Conservation (phyloP, 352 stramenopile species). For the Pythium plurisporium region DNA sequence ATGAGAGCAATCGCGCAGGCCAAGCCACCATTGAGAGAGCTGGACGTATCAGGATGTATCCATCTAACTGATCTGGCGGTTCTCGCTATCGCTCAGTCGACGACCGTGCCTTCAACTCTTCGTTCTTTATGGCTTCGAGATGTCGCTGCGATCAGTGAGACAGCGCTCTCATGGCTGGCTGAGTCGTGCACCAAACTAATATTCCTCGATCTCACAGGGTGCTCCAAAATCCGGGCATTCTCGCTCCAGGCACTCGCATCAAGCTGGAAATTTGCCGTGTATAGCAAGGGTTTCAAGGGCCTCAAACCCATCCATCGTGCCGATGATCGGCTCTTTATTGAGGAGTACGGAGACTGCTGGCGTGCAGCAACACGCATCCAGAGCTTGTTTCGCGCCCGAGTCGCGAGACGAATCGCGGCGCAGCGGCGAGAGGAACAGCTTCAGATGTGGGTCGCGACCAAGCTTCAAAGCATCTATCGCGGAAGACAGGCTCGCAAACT, state of each 20-base stretch:
- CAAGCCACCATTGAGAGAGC: conserved; percentile 61
- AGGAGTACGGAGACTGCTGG: conserved; percentile 80
- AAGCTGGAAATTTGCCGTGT: conserved; percentile 58
- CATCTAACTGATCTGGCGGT: conserved; percentile 77
- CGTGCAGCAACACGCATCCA: conserved; percentile 63
- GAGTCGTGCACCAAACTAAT: conserved; percentile 62
- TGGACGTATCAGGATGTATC: conserved; percentile 75
- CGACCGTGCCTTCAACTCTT: conserved; percentile 31
- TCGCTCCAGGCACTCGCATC: conserved; percentile 52
- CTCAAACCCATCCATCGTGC: conserved; percentile 70
- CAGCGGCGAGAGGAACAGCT: conserved; percentile 47
- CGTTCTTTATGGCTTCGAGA: conserved; percentile 64
- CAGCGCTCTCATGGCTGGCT: conserved; percentile 81
- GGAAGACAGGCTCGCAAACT: conserved; percentile 52
- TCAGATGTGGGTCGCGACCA: conserved; percentile 46
- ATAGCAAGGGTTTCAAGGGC: conserved; percentile 58
- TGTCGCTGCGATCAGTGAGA: conserved; percentile 63
- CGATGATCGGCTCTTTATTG: conserved; percentile 77
- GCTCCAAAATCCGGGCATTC: conserved; percentile 34
- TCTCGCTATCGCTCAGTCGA: conserved; percentile 57
- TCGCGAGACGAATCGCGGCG: conserved; percentile 35
- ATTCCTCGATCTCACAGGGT: conserved; percentile 60
- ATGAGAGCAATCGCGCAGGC: conserved; percentile 36
- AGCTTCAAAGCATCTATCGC: conserved; percentile 61
- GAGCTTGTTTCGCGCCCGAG: conserved; percentile 52